Evolutionary conservation across 2,329 filamentous ascomycete species (phyloP).

Genomic region (Corniculantispora saksenae): DNA sequence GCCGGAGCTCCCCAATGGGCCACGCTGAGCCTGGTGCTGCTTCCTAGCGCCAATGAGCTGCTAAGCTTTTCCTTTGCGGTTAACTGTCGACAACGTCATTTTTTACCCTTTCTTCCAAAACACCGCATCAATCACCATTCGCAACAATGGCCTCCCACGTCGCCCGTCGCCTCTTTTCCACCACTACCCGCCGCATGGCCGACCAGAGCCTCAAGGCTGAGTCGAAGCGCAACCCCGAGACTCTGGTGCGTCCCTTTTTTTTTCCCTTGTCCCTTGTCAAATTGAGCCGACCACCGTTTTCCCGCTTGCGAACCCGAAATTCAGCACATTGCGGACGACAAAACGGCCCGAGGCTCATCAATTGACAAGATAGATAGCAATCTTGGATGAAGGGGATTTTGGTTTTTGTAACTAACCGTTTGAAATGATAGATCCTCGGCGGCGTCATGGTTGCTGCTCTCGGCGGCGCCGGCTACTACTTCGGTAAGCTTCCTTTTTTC

Average conservation of each 20-base stretch:
- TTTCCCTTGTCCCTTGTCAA: conserved; percentile 14
- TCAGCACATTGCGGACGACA: too few relatives aligned
- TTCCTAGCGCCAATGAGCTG: conserved; percentile 6
- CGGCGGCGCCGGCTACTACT: conserved; percentile 86
- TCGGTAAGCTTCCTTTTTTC: conserved; percentile 55
- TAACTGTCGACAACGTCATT: conserved; percentile 16
- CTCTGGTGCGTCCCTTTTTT: conserved; percentile 45
- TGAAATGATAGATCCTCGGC: conserved; percentile 70
- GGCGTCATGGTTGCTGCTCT: conserved; percentile 89
- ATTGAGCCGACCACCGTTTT: background rate
- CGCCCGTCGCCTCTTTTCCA: conserved; percentile 58
- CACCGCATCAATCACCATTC: conserved; percentile 14
- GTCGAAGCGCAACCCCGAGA: conserved; percentile 56
- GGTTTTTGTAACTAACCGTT: too few relatives aligned
- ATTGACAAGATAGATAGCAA: too few relatives aligned
- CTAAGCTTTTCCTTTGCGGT: background rate
- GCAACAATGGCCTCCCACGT: conserved; percentile 53
- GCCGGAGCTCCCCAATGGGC: conserved; percentile 3
- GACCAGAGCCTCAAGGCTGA: conserved; percentile 56
- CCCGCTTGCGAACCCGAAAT: too few relatives aligned
- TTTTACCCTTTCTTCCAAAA: background rate
- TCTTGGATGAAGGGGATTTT: too few relatives aligned
- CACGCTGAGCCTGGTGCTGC: background rate
- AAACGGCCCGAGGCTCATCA: too few relatives aligned
- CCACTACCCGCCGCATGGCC: conserved; percentile 52